Evolutionary conservation across 257 asterid genomes (phyloP).

Genomic region (Asclepias syriaca): DNA sequence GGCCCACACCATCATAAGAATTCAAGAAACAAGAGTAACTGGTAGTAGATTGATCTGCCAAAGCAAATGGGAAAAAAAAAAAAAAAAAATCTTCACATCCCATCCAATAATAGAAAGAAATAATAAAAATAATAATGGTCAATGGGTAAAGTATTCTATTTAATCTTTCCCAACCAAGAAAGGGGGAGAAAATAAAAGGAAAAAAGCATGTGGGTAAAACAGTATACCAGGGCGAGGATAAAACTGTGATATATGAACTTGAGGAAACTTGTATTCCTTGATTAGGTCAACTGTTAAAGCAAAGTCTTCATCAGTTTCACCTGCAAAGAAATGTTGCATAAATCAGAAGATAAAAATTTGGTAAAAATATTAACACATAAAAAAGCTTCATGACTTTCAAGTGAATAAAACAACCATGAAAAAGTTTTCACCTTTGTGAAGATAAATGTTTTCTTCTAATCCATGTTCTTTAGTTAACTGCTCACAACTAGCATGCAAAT

Average conservation of each 20-base stretch:
- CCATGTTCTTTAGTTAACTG: neutral
- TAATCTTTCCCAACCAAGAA: neutral
- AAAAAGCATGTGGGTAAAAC: conserved; percentile 5
- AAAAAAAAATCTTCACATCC: neutral
- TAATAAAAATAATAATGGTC: neutral
- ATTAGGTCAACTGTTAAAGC: conserved; percentile 69
- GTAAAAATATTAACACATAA: neutral
- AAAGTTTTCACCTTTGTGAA: neutral
- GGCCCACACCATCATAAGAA: neutral
- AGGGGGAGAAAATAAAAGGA: neutral
- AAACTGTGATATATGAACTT: conserved; percentile 92
- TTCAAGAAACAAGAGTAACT: neutral
- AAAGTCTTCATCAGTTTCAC: conserved; percentile 93
- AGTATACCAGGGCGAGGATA: conserved; percentile 87
- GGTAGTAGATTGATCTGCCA: neutral
- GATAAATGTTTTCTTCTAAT: neutral
- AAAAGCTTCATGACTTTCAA: neutral
- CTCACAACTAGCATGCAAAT: neutral
- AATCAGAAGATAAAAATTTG: too few relatives aligned
- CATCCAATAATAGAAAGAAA: too few relatives aligned
- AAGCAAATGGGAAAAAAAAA: too few relatives aligned
- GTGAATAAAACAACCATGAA: neutral
- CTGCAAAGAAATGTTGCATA: conserved; percentile 25
- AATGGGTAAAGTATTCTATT: neutral
- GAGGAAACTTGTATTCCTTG: conserved; percentile 75